Conservation (phyloP, 2,329 filamentous ascomycete genomes). For the Neocucurbitaria cava region DNA sequence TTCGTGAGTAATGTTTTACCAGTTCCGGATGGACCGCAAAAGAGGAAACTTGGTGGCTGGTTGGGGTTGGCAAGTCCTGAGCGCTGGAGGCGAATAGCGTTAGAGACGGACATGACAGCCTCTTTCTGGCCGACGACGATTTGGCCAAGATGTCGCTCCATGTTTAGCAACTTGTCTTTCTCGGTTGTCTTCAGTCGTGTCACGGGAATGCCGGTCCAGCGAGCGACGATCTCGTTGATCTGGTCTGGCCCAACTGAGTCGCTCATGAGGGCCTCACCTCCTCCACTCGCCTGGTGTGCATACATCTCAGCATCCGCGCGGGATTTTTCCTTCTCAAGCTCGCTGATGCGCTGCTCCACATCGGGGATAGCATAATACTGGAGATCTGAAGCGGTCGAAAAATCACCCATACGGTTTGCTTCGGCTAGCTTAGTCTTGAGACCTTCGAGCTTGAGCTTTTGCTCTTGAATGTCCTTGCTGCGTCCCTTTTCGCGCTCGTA, state of each 20-base stretch:
- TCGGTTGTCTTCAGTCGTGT: constrained; percentile 92
- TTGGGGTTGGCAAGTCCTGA: constrained; percentile 96
- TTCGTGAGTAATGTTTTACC: constrained; percentile 98
- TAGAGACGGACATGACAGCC: constrained; percentile 90
- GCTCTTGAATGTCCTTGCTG: constrained; percentile 89
- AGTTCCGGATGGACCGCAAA: constrained; percentile 97
- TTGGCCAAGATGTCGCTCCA: constrained; percentile 86
- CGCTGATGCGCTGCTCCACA: constrained; percentile 78
- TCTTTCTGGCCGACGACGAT: constrained; percentile 94
- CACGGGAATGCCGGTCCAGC: constrained; percentile 98
- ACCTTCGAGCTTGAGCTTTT: constrained; percentile 92
- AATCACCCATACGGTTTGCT: constrained; percentile 85
- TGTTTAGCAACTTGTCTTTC: constrained; percentile 97
- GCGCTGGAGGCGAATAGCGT: constrained; percentile 92
- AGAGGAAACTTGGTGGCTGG: constrained; percentile 96
- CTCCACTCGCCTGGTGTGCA: constrained; percentile 62
- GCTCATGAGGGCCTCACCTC: constrained; percentile 75
- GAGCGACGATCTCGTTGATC: constrained; percentile 97
- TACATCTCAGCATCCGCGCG: constrained; percentile 74
- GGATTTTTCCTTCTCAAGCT: constrained; percentile 81
- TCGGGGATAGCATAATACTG: constrained; percentile 98
- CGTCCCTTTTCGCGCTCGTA: constrained; percentile 93
- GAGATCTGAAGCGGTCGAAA: constrained; percentile 87
- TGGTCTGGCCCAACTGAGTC: constrained; percentile 96
- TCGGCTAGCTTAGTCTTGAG: constrained; percentile 92